Base-by-base conservation (phyloP, 176 grass and related monocot genomes). In the Carex kokanica region DNA sequence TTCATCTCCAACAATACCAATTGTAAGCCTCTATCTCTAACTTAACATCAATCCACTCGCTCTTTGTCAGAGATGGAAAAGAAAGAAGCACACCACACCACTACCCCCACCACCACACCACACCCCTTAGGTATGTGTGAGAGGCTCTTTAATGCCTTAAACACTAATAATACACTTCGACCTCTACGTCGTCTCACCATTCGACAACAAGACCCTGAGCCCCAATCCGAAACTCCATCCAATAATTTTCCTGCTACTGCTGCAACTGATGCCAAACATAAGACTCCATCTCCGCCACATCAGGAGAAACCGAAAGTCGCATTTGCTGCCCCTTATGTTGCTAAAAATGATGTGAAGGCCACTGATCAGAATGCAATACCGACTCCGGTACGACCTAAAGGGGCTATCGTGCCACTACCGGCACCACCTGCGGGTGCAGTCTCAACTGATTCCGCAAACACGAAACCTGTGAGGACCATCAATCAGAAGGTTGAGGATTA, bases 401-500 rank as follows among this genome's bases (percentile, higher is more conserved):
- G 61, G 18, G 61, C 41, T 27, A 18, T 67, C 7, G 0, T 9
- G 40, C 83, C 68, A 55, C 58, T 25, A 40, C 61, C 82, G 13
- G 53, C 31, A 63, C 53, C 55, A 0, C 49, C 43, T 45, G 13
- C 16, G 17, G 32, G 25, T 14, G 55, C 18, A 20, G 25, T 64
- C 16, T 18, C n/a, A 53, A 53, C 61, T 49, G 58, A 80, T 14
- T 36, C n/a, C 1, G 8, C 51, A 21, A 11, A 43, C 0, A 70
- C 16, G 8, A 78, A 53, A 21, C 29, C 59, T 1, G 83, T 62
- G 32, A 89, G 27, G 60, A 86, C 16, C 55, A 67, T 89, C 57
- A 89, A 89, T 49, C 70, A 86, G 41, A 82, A 79, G 79, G 84
- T 81, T 0, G 61, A 78, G 17, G 84, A 89, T 3, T 89, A 86